Evolutionary conservation across 2,329 filamentous ascomycete species (phyloP), one percentile per base, ranked within the genome.

Genomic region (Xylaria sp.): DNA sequence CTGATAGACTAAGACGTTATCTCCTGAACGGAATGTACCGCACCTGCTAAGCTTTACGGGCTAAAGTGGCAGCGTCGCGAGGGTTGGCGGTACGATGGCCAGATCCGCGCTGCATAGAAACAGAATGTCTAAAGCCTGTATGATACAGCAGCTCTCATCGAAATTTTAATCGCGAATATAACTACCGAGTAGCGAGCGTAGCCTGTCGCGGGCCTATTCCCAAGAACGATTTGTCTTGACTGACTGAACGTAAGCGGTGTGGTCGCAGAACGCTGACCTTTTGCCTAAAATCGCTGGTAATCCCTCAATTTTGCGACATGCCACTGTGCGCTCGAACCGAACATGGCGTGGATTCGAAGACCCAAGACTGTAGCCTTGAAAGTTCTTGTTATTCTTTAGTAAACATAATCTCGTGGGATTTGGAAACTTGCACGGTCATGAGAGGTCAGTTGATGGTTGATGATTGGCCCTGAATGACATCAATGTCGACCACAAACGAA

Each of bases 261-360:
- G 68, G 68, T 68, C 68, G 57, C 70, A 69, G 72, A 66, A 68
- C 66, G 61, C 66, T 63, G 63, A 70, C 67, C 53, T 73, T 73
- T 73, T 74, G 72, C 72, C 72, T 74, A 74, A 74, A 74, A 73
- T 73, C 68, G 63, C 71, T 66, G 61, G 63, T 58, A 57, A 71
- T 69, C 69, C 70, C 56, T 65, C 65, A 63, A 64, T 68, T 65
- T 65, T 63, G 67, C 65, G 66, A 69, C 45, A 25, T 42, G 42
- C 55, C 44, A 57, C 39, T 27, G 31, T 36, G n/a, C 39, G 45
- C 47, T 61, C 49, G 31, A 51, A 22, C 36, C 20, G 45, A 44
- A 27, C 39, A 22, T 13, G 20, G 27, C n/a, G 29, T 25, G 36
- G 20, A 54, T 49, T 39, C 27, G 17, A 50, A 60, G 31, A 53